phyloP scores from a whole-genome alignment of 345 rosid genomes.

The Lepidium africanum region DNA sequence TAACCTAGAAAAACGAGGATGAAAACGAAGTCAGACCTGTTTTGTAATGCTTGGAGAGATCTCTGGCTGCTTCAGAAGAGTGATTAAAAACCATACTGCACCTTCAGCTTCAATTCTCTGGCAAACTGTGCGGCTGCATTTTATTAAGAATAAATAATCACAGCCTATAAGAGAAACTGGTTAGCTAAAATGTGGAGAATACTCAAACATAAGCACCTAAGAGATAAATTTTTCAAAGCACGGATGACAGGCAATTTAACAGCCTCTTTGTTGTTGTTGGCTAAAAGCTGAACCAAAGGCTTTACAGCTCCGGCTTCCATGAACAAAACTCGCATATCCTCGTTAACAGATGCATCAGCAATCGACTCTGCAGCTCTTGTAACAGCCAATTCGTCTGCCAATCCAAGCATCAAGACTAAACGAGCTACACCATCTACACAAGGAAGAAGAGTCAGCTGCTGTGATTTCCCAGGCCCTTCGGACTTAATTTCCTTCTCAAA shows the following conservation, averaged over 20 bases:
- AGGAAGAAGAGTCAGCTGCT: constrained; percentile 55
- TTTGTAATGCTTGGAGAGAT: constrained; percentile 40
- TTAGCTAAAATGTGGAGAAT: background rate
- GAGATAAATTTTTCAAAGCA: constrained; percentile 68
- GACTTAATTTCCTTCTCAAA: constrained; percentile 45
- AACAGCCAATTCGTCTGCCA: constrained; percentile 63
- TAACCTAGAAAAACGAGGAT: background rate
- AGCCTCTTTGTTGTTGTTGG: constrained; percentile 41
- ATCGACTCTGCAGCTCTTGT: constrained; percentile 68
- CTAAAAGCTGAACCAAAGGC: constrained; percentile 62
- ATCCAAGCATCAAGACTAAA: constrained; percentile 76
- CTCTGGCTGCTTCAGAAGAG: constrained; percentile 43
- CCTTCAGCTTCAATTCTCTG: constrained; percentile 71
- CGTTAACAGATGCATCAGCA: constrained; percentile 72
- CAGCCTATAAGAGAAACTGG: background rate
- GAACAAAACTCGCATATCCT: constrained; percentile 64
- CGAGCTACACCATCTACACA: constrained; percentile 84
- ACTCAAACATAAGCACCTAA: constrained; percentile 42
- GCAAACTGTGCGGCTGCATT: constrained; percentile 56
- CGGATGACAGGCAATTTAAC: constrained; percentile 39
- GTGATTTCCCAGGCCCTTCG: constrained; percentile 27
- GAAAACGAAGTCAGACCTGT: constrained; percentile 39
- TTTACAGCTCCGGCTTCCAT: constrained; percentile 84
- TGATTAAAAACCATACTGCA: constrained; percentile 41
- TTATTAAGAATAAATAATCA: background rate